Percentiles rank a stretch among this genome's conserved stretches.
Conservation (phyloP, 1,284 basidiomycete genomes). For the Trichosporon sp. region DNA sequence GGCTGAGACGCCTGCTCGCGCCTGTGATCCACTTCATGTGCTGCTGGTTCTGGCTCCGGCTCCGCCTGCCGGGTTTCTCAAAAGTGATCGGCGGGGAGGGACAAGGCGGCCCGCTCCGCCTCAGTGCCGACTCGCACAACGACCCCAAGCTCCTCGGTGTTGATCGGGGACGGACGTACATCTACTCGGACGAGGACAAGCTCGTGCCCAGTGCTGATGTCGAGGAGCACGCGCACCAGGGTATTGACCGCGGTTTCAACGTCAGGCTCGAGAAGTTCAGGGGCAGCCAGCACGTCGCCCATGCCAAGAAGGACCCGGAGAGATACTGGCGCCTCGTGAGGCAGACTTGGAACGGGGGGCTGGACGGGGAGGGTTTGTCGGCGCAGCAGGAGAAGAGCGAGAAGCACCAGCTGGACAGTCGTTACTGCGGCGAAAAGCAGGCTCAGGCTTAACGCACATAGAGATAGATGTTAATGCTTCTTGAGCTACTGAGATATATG, state of each 20-base stretch:
- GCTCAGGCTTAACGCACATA: neutral
- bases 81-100: neutral
- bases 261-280: conserved; percentile 30
- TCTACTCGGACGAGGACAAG: conserved; percentile 29
- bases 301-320: conserved; percentile 27
- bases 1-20: conserved; percentile 21
- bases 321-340: conserved; percentile 33
- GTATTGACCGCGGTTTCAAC: conserved; percentile 20
- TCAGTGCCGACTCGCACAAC: conserved; percentile 21
- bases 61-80: neutral
- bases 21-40: conserved; percentile 24
- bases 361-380: neutral
- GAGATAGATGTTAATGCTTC: conserved; percentile 1
- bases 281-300: conserved; percentile 31
- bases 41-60: conserved; percentile 27
- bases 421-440: neutral
- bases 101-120: conserved; percentile 14
- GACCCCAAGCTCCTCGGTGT: neutral
- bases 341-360: conserved; percentile 25
- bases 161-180: conserved; percentile 29
- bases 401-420: neutral
- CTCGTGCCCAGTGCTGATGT: conserved; percentile 29
- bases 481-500: neutral
- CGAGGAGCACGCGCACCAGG: conserved; percentile 26
- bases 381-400: neutral